Evolutionary conservation across 345 rosid species (phyloP), one percentile per base, ranked within the genome.

Genomic region (Pistacia integerrima): DNA sequence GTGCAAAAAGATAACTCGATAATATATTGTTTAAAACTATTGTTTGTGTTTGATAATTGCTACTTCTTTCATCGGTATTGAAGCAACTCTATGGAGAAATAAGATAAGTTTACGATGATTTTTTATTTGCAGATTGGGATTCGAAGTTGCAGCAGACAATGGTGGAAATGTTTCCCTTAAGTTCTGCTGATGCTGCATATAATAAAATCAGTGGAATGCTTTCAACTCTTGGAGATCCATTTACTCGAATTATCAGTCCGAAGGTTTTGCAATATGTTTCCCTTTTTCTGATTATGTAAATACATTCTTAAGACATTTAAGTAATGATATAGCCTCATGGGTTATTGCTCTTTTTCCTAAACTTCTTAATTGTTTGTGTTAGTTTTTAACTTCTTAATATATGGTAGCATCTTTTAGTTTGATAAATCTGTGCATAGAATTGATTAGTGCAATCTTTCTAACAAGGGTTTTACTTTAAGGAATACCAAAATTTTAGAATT

Each of bases 191-290:
- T 77, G 94, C 90, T 0, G 98, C 97, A 1, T 94, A 92, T 55
- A 85, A 77, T 46, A 92, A 90, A 83, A 82, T 94, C 69, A 87
- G 87, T 57, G 88, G 85, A 16, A 94, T 94, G 98, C 95, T 94
- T 73, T 90, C 98, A 59, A 89, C 97, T 52, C 98, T 94, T 30
- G 97, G 97, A 49, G 98, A 94, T 82, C 98, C 97, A 2, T 92
- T 90, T 72, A 94, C 98, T 74, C 88, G 98, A 57, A 90, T 94
- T 78, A 87, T 94, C 62, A 94, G 94, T 79, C 97, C 98, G 48
- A 94, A 92, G 96, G 98, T 94, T 51, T 54, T 63, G 10, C 35
- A 13, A 36, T 67, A 1, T 30, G n/a, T 69, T 25, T 51, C 64
- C 18, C 48, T 5, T 17, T 22, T 59, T 68, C 59, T 36, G 18